These are phyloP conservation scores for Cryphonectria naterciae DNA, from an alignment of 2,329 filamentous ascomycete genomes.

Conservation along the genomic window DNA sequence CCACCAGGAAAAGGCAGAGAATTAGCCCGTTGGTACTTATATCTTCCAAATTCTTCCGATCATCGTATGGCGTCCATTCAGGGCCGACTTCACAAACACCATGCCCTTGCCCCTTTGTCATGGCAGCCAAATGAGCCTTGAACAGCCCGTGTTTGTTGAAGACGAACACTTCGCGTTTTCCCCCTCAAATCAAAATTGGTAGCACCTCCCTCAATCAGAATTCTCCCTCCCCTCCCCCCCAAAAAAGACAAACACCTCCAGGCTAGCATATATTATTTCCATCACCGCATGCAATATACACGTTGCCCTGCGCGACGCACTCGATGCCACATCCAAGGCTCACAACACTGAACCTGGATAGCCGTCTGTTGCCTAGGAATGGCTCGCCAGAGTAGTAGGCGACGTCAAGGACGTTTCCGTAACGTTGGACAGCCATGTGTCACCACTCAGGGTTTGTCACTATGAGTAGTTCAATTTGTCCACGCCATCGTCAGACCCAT, in stretches of 20 bases:
- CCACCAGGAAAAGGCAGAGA: not conserved
- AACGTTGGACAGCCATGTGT: not conserved
- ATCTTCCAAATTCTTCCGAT: not conserved
- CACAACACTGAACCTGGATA: constrained; percentile 54
- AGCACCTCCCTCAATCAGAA: constrained; percentile 46
- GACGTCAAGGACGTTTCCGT: constrained; percentile 44
- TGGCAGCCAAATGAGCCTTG: constrained; percentile 40
- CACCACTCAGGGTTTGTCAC: not conserved
- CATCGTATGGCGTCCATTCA: too few relatives aligned
- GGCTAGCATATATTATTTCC: constrained; percentile 54
- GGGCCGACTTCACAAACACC: constrained; percentile 17
- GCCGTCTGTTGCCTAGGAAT: constrained; percentile 50
- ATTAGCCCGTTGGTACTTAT: not conserved
- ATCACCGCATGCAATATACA: constrained; percentile 54
- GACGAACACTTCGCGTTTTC: constrained; percentile 39
- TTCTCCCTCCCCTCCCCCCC: constrained; percentile 39
- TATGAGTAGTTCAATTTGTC: constrained; percentile 35
- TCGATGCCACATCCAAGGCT: constrained; percentile 55
- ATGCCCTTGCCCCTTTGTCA: constrained; percentile 36
- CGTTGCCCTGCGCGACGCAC: constrained; percentile 50
- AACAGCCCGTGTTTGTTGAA: constrained; percentile 52
- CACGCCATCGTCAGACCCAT: constrained; percentile 33
- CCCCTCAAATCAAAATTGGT: constrained; percentile 54
- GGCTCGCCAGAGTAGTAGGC: constrained; percentile 36
- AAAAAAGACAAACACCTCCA: constrained; percentile 45